Percentiles rank a stretch among this genome's conserved stretches.
phyloP scores from a whole-genome alignment of 257 asterid species.

The Salvia rosmarinus region DNA sequence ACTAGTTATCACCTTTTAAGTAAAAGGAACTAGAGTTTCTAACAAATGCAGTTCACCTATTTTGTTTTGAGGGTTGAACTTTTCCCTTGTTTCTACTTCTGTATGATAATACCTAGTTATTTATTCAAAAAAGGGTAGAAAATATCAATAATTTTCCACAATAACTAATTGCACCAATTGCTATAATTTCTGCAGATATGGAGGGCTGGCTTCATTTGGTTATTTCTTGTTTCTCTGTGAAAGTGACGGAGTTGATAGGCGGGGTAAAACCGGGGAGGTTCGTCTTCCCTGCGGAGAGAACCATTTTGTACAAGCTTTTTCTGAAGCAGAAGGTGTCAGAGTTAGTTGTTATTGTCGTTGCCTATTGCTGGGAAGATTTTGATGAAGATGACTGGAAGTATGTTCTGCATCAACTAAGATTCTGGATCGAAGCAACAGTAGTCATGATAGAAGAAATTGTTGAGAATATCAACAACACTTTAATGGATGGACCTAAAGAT shows the following conservation, averaged over 20 bases:
- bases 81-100: conserved; percentile 18
- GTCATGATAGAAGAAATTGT: conserved; percentile 83
- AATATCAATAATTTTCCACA: conserved; percentile 17
- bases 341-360: conserved; percentile 69
- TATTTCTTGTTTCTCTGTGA: conserved; percentile 81
- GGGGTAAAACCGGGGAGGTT: conserved; percentile 64
- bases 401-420: conserved; percentile 72
- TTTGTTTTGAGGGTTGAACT: conserved; percentile 28
- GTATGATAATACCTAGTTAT: conserved; percentile 9
- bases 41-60: conserved; percentile 25
- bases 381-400: conserved; percentile 93
- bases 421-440: conserved; percentile 88
- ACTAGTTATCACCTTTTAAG: conserved; percentile 9
- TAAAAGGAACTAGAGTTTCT: conserved; percentile 9
- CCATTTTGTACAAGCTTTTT: conserved; percentile 64
- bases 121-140: conserved; percentile 18
- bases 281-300: conserved; percentile 58
- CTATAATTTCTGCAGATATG: conserved; percentile 61
- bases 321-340: conserved; percentile 86
- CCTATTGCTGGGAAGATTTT: conserved; percentile 92
- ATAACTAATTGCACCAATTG: conserved; percentile 18
- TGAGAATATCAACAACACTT: conserved; percentile 65
- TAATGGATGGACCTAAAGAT: conserved; percentile 45
- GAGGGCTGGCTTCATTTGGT: conserved; percentile 84
- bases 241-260: conserved; percentile 50